phyloP scores from a whole-genome alignment of 2,329 filamentous ascomycete genomes.

The Claviceps sp. region DNA sequence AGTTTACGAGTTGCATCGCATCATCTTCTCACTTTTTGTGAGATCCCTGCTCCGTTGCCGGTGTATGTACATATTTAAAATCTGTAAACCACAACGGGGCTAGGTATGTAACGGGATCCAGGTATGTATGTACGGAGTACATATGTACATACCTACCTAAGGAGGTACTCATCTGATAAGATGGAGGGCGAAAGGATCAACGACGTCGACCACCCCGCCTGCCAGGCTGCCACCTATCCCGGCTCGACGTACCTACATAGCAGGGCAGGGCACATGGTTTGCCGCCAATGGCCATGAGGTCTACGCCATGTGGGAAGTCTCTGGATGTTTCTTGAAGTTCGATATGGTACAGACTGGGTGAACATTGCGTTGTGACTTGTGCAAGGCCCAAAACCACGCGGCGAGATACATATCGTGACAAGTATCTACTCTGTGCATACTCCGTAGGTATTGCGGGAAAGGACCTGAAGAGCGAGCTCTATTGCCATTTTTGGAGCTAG shows the following conservation, averaged over 20 bases:
- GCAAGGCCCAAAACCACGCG: too few relatives aligned
- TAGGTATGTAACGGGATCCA: not conserved
- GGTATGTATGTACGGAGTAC: too few relatives aligned
- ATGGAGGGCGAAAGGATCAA: not conserved
- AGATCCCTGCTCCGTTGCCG: not conserved
- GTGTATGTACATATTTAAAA: not conserved
- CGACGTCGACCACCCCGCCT: not conserved
- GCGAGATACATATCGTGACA: too few relatives aligned
- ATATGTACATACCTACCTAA: not conserved
- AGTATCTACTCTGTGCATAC: too few relatives aligned
- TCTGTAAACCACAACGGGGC: not conserved
- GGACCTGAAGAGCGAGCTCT: not conserved
- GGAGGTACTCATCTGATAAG: slow-evolving; percentile 4
- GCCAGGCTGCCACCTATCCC: not conserved
- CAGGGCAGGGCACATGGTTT: not conserved
- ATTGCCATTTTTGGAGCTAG: not conserved
- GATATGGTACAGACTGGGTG: too few relatives aligned
- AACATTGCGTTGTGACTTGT: too few relatives aligned
- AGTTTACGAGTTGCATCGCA: not conserved
- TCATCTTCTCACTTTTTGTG: not conserved
- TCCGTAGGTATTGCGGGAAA: too few relatives aligned
- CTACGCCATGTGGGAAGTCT: too few relatives aligned
- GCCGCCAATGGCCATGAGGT: too few relatives aligned
- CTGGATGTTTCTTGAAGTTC: too few relatives aligned
- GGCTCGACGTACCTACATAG: not conserved